Evolutionary conservation across 2,329 filamentous ascomycete species (phyloP).

Genomic region (Penicillium sp.): DNA sequence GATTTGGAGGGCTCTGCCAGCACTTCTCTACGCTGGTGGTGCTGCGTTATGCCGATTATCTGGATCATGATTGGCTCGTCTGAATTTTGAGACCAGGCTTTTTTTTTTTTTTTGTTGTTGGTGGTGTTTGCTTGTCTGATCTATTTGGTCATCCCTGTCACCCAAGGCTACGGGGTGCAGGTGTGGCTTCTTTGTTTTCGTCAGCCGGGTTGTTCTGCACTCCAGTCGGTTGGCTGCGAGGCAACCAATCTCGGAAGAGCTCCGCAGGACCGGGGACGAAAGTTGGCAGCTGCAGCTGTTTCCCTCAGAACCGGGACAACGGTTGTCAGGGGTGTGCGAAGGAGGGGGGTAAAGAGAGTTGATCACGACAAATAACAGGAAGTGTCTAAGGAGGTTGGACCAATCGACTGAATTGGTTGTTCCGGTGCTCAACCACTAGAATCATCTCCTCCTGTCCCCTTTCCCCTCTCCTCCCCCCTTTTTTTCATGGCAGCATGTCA

Average conservation of each 20-base stretch:
- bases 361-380: constrained; percentile 17
- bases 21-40: not conserved
- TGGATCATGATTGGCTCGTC: constrained; percentile 9
- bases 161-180: not conserved
- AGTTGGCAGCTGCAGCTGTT: constrained; percentile 1
- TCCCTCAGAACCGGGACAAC: constrained; percentile 14
- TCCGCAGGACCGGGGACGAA: constrained; percentile 9
- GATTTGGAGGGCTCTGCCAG: constrained; percentile 2
- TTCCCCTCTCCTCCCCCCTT: not conserved
- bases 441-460: not conserved
- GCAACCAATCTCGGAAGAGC: constrained; percentile 16
- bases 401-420: constrained; percentile 5
- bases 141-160: not conserved
- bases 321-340: constrained; percentile 7
- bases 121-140: not conserved
- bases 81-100: constrained; percentile 7
- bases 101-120: constrained; percentile 2
- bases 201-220: not conserved
- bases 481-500: not conserved
- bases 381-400: not conserved
- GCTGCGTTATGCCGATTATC: constrained; percentile 3
- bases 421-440: constrained; percentile 7
- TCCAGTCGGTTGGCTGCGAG: not conserved
- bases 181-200: not conserved
- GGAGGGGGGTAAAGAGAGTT: constrained; percentile 5